Percentiles rank a stretch among this genome's conserved stretches.
phyloP scores from a whole-genome alignment of 345 rosid species.

The Tarenaya hassleriana region DNA sequence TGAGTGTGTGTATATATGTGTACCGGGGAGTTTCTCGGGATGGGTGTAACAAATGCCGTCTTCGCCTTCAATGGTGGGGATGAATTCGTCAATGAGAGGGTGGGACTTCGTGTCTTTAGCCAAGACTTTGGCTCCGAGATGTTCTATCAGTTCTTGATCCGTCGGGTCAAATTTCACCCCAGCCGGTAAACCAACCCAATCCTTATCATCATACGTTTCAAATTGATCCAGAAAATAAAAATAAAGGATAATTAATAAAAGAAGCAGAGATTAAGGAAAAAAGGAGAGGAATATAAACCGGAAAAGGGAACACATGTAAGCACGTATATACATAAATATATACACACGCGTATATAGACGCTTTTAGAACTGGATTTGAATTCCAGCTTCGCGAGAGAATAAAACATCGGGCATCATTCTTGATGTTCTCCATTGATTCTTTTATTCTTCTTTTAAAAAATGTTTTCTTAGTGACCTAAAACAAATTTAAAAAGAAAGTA shows the following conservation, averaged over 20 bases:
- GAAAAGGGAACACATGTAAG: neutral
- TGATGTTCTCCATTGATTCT: slow-evolving; percentile 30
- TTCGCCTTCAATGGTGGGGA: slow-evolving; percentile 98
- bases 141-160: slow-evolving; percentile 97
- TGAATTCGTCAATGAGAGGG: slow-evolving; percentile 96
- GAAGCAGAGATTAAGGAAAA: slow-evolving; percentile 13
- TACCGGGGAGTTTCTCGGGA: slow-evolving; percentile 99
- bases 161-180: slow-evolving; percentile 99
- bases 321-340: slow-evolving; percentile 17
- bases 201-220: slow-evolving; percentile 46
- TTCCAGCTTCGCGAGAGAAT: slow-evolving; percentile 23
- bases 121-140: slow-evolving; percentile 91
- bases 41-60: slow-evolving; percentile 99
- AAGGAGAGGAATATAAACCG: slow-evolving; percentile 18
- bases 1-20: neutral
- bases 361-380: slow-evolving; percentile 26
- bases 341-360: slow-evolving; percentile 25
- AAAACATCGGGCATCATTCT: slow-evolving; percentile 41
- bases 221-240: too few relatives aligned
- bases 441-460: slow-evolving; percentile 6
- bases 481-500: slow-evolving; percentile 15
- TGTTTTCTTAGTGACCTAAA: slow-evolving; percentile 26
- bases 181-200: slow-evolving; percentile 99
- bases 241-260: slow-evolving; percentile 2
- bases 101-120: slow-evolving; percentile 83